Conservation (phyloP, 2,329 filamentous ascomycete genomes). For the Pseudopithomyces chartarum region DNA sequence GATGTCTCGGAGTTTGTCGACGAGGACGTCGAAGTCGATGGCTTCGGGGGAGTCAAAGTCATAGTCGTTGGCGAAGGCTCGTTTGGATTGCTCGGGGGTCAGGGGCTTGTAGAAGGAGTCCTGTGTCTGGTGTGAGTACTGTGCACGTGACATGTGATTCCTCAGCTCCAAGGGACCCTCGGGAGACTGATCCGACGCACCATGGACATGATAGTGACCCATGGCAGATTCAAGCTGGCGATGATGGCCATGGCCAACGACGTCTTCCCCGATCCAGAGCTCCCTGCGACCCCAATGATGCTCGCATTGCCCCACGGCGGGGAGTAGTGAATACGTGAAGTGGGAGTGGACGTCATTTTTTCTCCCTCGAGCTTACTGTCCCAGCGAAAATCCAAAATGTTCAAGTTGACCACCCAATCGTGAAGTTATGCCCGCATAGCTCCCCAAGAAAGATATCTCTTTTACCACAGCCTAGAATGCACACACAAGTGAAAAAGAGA, state of each 20-base stretch:
- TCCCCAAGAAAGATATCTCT: background rate
- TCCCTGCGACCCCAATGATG: conserved; percentile 95
- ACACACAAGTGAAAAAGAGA: background rate
- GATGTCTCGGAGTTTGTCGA: conserved; percentile 78
- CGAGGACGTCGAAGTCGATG: conserved; percentile 89
- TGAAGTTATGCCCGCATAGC: conserved; percentile 9
- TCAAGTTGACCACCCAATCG: background rate
- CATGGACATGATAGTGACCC: conserved; percentile 98
- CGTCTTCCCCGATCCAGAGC: conserved; percentile 94
- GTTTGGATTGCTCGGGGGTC: conserved; percentile 74
- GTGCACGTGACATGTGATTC: conserved; percentile 30
- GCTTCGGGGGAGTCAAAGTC: conserved; percentile 95
- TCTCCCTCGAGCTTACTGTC: background rate
- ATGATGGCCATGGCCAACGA: conserved; percentile 93
- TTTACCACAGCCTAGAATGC: background rate
- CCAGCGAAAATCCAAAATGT: too few relatives aligned
- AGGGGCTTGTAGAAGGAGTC: conserved; percentile 98
- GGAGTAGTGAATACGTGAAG: conserved; percentile 70
- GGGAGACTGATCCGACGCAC: conserved; percentile 58
- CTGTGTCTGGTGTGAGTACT: conserved; percentile 51
- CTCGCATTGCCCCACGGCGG: conserved; percentile 96
- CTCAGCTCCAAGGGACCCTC: too few relatives aligned
- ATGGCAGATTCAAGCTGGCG: conserved; percentile 85
- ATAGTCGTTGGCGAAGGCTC: conserved; percentile 88
- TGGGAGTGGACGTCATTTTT: conserved; percentile 30